phyloP scores from a whole-genome alignment of 2,329 filamentous ascomycete species.

The Orbilia oligospora region DNA sequence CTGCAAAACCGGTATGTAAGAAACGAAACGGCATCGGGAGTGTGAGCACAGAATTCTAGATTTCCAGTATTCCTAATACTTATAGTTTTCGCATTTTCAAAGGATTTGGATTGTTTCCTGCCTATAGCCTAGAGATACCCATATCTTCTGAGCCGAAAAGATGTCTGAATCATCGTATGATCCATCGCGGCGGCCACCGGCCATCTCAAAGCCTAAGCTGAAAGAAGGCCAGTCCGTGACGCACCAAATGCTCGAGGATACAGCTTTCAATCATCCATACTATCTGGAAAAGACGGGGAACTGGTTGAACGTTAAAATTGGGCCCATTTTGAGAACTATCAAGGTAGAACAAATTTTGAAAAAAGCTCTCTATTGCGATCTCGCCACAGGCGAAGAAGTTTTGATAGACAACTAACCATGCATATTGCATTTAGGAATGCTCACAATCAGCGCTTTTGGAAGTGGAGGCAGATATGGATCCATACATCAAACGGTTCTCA shows the following conservation, averaged over 20 bases:
- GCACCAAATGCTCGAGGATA: constrained; percentile 26
- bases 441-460: constrained; percentile 26
- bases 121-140: constrained; percentile 7
- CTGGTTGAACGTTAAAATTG: constrained; percentile 32
- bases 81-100: constrained; percentile 8
- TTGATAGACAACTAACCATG: constrained; percentile 16
- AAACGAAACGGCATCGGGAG: constrained; percentile 10
- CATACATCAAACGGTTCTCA: constrained; percentile 26
- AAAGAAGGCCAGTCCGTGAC: constrained; percentile 30
- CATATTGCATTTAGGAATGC: constrained; percentile 16
- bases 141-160: constrained; percentile 5
- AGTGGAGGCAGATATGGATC: constrained; percentile 20
- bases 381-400: neutral
- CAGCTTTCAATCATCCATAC: constrained; percentile 17
- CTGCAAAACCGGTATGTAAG: constrained; percentile 17
- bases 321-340: constrained; percentile 29
- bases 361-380: neutral
- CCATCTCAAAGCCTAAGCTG: constrained; percentile 30
- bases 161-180: constrained; percentile 28
- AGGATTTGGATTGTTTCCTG: constrained; percentile 10
- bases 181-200: constrained; percentile 19
- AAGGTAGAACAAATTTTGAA: constrained; percentile 18
- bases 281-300: constrained; percentile 31
- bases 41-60: constrained; percentile 24
- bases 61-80: constrained; percentile 6